Percentiles rank a stretch among this genome's conserved stretches.
Conservation (phyloP, 805 yeast genomes). For the Maudiozyma bulderi region DNA sequence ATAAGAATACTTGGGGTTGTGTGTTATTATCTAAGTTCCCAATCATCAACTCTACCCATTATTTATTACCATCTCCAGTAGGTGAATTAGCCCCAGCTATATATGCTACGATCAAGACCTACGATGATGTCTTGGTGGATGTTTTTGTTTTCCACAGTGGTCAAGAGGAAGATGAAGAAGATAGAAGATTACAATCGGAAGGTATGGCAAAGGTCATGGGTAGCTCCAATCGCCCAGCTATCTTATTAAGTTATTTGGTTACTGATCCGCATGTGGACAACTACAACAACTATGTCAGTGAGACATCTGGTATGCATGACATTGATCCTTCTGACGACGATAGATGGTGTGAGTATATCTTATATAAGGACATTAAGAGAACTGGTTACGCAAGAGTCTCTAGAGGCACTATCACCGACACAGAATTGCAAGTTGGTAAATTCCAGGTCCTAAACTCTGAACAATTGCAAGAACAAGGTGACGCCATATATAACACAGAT, state of each 20-base stretch:
- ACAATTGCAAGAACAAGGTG: constrained; percentile 26
- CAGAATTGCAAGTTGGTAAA: constrained; percentile 92
- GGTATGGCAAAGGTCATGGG: constrained; percentile 76
- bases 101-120: constrained; percentile 87
- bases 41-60: constrained; percentile 80
- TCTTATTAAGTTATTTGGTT: constrained; percentile 82
- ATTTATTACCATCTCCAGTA: constrained; percentile 88
- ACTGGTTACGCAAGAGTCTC: constrained; percentile 91
- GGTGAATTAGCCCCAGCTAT: constrained; percentile 98
- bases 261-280: constrained; percentile 83
- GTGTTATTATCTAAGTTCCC: constrained; percentile 91
- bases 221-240: constrained; percentile 68
- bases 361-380: constrained; percentile 78
- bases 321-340: constrained; percentile 92
- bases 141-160: constrained; percentile 97
- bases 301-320: constrained; percentile 78
- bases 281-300: constrained; percentile 84
- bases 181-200: constrained; percentile 76
- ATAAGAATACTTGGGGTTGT: constrained; percentile 97
- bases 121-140: constrained; percentile 69
- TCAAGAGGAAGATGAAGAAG: constrained; percentile 95
- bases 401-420: constrained; percentile 89
- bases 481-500: constrained; percentile 42
- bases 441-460: constrained; percentile 47
- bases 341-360: constrained; percentile 96